Evolutionary conservation across 495 filamentous ascomycete species (phyloP).

Genomic region (Aspergillus nanangensis): DNA sequence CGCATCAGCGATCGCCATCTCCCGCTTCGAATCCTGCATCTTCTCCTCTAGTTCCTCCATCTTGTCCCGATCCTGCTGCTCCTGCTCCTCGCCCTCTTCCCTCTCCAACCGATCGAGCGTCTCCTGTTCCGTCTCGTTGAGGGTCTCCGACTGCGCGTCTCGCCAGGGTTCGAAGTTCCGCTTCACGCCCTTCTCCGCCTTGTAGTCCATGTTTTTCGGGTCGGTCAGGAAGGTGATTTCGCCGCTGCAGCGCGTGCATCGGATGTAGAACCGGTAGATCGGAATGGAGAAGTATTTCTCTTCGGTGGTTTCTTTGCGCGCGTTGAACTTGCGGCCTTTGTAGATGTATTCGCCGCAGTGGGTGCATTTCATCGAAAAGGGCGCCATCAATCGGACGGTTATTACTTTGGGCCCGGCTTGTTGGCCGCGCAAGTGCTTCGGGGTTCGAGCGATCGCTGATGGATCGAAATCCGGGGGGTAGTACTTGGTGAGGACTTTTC

Average conservation of each 20-base stretch:
- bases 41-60: conserved; percentile 80
- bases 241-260: conserved; percentile 82
- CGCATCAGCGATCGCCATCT: conserved; percentile 96
- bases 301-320: conserved; percentile 88
- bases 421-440: conserved; percentile 56
- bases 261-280: conserved; percentile 92
- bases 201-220: conserved; percentile 91
- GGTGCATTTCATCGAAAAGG: conserved; percentile 90
- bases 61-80: conserved; percentile 56
- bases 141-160: conserved; percentile 41
- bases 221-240: conserved; percentile 97
- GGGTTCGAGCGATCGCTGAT: conserved; percentile 67
- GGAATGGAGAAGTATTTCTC: conserved; percentile 87
- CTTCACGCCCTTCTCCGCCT: conserved; percentile 80
- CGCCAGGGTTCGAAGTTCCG: conserved; percentile 94
- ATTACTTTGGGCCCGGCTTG: conserved; percentile 71
- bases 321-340: conserved; percentile 95
- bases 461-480: conserved; percentile 99
- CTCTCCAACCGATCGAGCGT: conserved; percentile 76
- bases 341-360: conserved; percentile 96
- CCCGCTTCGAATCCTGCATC: conserved; percentile 87
- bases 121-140: conserved; percentile 81
- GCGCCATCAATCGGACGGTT: conserved; percentile 94
- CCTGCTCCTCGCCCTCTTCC: conserved; percentile 57
- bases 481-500: conserved; percentile 71